Evolutionary conservation across 2,329 filamentous ascomycete species (phyloP).

Genomic region (Ascochyta rabiei): DNA sequence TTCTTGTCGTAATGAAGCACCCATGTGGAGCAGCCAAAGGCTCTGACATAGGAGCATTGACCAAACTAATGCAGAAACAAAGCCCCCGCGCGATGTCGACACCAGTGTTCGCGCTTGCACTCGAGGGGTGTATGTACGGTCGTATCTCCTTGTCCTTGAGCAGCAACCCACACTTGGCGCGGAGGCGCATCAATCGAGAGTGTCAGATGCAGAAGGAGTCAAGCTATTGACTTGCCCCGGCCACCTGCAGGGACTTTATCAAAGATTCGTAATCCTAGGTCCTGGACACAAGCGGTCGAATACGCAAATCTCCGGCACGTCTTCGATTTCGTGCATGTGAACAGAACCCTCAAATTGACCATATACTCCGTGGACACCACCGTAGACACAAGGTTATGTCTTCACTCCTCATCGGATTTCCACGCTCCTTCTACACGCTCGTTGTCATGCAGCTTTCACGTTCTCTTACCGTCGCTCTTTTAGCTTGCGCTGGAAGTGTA

Average conservation of each 20-base stretch:
- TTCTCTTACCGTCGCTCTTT: constrained; percentile 8
- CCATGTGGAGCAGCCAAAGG: not conserved
- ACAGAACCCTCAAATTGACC: not conserved
- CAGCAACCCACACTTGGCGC: not conserved
- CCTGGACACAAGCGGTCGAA: not conserved
- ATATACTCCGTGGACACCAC: not conserved
- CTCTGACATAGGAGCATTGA: not conserved
- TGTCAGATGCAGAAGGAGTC: not conserved
- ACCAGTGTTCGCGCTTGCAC: not conserved
- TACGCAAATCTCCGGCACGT: not conserved
- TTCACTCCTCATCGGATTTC: not conserved
- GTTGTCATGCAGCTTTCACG: constrained; percentile 15
- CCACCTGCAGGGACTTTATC: not conserved
- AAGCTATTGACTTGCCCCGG: not conserved
- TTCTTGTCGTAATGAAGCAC: not conserved
- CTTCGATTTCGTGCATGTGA: not conserved
- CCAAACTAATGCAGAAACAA: not conserved
- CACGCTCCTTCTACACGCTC: constrained; percentile 4
- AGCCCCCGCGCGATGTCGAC: not conserved
- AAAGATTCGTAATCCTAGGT: not conserved
- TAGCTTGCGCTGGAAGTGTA: constrained; percentile 4
- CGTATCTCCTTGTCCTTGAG: not conserved
- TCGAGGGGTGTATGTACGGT: not conserved
- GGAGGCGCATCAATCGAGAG: not conserved
- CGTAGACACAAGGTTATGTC: not conserved